These are phyloP conservation scores for Yarrowia sp. DNA, from an alignment of 805 yeast genomes.

Conservation along the genomic window DNA sequence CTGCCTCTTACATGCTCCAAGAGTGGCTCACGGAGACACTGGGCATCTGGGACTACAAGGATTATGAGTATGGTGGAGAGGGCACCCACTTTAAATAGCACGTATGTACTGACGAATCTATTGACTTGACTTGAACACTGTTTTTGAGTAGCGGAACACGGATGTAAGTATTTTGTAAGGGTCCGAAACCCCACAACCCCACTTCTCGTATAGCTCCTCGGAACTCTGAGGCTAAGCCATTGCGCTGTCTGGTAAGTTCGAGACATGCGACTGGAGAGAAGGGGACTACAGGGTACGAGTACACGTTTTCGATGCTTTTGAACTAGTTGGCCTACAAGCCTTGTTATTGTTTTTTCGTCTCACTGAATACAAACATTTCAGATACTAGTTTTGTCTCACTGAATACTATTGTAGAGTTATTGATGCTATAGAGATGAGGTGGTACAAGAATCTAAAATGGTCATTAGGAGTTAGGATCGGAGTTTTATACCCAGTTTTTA, in stretches of 20 bases:
- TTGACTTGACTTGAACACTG: no score
- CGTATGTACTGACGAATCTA: neutral
- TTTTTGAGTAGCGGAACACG: neutral
- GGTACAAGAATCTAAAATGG: constrained; percentile 5
- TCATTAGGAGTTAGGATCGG: neutral
- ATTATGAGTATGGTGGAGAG: neutral
- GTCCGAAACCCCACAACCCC: constrained; percentile 10
- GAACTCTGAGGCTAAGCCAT: neutral
- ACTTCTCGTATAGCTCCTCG: neutral
- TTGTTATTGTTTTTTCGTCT: no score
- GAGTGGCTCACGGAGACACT: constrained; percentile 61
- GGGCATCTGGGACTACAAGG: constrained; percentile 51
- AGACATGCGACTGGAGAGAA: neutral
- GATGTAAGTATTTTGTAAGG: neutral
- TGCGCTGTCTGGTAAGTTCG: neutral
- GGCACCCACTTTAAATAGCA: neutral
- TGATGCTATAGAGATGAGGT: constrained; percentile 15
- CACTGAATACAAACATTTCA: no score
- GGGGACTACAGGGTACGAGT: neutral
- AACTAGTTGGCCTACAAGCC: no score
- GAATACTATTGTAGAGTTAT: neutral
- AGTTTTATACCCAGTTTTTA: neutral
- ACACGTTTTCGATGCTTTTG: neutral
- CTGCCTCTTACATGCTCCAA: constrained; percentile 72
- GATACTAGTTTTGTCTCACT: no score